A percentile compares a stretch with the other conserved stretches of the same genome.
Conservation (phyloP, 2,329 filamentous ascomycete species). For the Hymenotorrendiella dingleyae region DNA sequence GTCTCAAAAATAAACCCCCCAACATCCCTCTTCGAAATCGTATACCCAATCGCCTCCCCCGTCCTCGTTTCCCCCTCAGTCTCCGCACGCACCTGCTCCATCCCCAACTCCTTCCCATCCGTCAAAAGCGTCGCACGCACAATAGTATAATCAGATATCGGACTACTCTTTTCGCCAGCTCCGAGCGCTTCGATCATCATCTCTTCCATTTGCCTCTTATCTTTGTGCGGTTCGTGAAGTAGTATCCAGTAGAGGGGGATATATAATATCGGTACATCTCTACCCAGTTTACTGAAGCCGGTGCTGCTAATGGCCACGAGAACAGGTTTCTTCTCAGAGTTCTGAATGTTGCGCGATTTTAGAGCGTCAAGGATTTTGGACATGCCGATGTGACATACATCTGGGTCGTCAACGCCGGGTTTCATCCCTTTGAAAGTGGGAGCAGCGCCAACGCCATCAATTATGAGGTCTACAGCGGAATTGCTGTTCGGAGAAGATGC, state of each 20-base stretch:
- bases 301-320: constrained; percentile 38
- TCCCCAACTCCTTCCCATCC: constrained; percentile 23
- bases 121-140: constrained; percentile 29
- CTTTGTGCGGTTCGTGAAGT: constrained; percentile 38
- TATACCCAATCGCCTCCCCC: constrained; percentile 31
- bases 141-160: constrained; percentile 10
- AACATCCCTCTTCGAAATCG: constrained; percentile 31
- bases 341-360: background rate
- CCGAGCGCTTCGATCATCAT: constrained; percentile 22
- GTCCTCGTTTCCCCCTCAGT: constrained; percentile 17
- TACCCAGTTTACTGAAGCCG: constrained; percentile 34
- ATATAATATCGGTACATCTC: constrained; percentile 40
- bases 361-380: constrained; percentile 36
- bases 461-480: constrained; percentile 39
- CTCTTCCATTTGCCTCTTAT: constrained; percentile 45
- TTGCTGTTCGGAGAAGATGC: too few relatives aligned
- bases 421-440: constrained; percentile 24
- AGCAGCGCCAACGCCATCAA: constrained; percentile 42
- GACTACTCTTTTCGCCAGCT: constrained; percentile 9
- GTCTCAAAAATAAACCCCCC: constrained; percentile 31
- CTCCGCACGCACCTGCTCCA: constrained; percentile 21
- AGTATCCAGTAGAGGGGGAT: constrained; percentile 39
- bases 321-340: constrained; percentile 26
- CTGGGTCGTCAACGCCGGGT: constrained; percentile 37
- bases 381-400: constrained; percentile 43